Conservation (phyloP, 1,284 basidiomycete species). For the Ustilago hordei region DNA sequence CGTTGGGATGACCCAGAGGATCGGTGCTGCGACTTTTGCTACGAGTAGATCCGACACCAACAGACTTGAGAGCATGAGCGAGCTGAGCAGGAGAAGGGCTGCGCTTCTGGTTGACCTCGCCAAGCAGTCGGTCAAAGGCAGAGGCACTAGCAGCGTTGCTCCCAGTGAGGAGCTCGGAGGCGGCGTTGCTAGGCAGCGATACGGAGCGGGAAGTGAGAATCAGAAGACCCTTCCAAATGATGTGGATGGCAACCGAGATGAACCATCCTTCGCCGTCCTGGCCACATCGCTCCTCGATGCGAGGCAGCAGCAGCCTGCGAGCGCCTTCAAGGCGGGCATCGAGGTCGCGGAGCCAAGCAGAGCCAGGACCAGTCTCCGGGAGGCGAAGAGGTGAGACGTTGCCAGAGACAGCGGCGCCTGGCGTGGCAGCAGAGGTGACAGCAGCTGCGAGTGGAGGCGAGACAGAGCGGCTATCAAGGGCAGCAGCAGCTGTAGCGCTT, state of each 20-base stretch:
- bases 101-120: conserved; percentile 52
- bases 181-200: conserved; percentile 39
- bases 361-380: conserved; percentile 34
- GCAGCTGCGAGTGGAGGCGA: conserved; percentile 24
- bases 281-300: conserved; percentile 64
- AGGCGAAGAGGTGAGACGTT: conserved; percentile 35
- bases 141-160: conserved; percentile 46
- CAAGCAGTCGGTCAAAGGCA: conserved; percentile 43
- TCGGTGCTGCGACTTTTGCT: conserved; percentile 41
- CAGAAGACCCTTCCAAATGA: conserved; percentile 67
- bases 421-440: conserved; percentile 2
- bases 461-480: conserved; percentile 15
- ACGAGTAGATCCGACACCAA: conserved; percentile 48
- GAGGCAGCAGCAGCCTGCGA: conserved; percentile 59
- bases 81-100: conserved; percentile 61
- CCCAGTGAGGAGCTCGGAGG: conserved; percentile 28
- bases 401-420: conserved; percentile 18
- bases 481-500: conserved; percentile 3
- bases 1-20: conserved; percentile 11
- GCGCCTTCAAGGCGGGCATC: conserved; percentile 64
- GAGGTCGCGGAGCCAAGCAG: conserved; percentile 63
- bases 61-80: conserved; percentile 55
- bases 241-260: conserved; percentile 66
- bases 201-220: conserved; percentile 61
- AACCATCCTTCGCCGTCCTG: conserved; percentile 68